Evolutionary conservation across 768 basidiomycete genomes (phyloP).

Genomic region (Hypholoma fasciculare): DNA sequence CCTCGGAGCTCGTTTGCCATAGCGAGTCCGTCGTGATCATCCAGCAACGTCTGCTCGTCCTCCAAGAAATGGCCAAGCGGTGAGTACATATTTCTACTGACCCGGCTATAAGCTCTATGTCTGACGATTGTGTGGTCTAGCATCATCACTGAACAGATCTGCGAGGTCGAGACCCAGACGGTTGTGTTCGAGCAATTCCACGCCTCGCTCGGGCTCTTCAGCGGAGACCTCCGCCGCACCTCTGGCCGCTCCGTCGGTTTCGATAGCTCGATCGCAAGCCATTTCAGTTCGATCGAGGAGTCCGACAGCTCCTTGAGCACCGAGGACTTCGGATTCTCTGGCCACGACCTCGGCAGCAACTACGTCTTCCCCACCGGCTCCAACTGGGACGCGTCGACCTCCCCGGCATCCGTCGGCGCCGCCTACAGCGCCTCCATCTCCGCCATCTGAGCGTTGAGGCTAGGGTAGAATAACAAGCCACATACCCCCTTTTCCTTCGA

Average conservation of each 20-base stretch:
- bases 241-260: slow-evolving; percentile 37
- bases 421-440: slow-evolving; percentile 31
- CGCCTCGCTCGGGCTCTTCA: slow-evolving; percentile 36
- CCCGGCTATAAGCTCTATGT: background rate
- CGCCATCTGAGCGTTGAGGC: slow-evolving; percentile 17
- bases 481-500: slow-evolving; percentile 6
- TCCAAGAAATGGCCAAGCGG: slow-evolving; percentile 48
- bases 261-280: slow-evolving; percentile 34
- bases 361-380: slow-evolving; percentile 34
- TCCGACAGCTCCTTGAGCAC: slow-evolving; percentile 35
- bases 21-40: slow-evolving; percentile 37
- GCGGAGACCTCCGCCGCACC: slow-evolving; percentile 36
- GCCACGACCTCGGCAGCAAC: slow-evolving; percentile 36
- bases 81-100: slow-evolving; percentile 10
- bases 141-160: slow-evolving; percentile 45
- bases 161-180: slow-evolving; percentile 49
- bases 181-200: slow-evolving; percentile 43
- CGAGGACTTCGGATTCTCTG: slow-evolving; percentile 39
- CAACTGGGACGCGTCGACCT: slow-evolving; percentile 37
- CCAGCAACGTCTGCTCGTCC: slow-evolving; percentile 44
- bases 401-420: slow-evolving; percentile 30
- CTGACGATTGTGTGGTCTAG: slow-evolving; percentile 18
- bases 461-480: slow-evolving; percentile 8
- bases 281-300: slow-evolving; percentile 32
- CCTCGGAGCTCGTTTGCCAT: slow-evolving; percentile 39